Conservation (phyloP, 768 basidiomycete genomes). For the Pleurotus cornucopiae region DNA sequence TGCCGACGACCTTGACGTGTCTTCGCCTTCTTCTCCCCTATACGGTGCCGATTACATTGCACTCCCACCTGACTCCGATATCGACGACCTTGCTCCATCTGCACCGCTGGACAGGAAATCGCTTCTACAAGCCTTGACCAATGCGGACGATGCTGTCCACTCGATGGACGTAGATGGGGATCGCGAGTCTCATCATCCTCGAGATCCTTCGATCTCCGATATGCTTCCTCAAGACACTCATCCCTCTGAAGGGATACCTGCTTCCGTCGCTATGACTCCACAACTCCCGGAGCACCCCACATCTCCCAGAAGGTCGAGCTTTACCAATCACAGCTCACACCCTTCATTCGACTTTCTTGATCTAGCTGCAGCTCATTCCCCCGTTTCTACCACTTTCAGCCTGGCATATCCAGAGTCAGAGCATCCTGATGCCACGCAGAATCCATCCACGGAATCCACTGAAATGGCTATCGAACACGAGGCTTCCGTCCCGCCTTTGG, state of each 20-base stretch:
- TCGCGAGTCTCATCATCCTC: background rate
- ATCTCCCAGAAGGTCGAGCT: no score
- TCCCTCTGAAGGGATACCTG: background rate
- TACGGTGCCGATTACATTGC: slow-evolving; percentile 6
- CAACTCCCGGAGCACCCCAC: background rate
- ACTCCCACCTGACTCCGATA: background rate
- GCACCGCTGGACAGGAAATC: slow-evolving; percentile 12
- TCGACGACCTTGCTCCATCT: background rate
- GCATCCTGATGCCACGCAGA: no score
- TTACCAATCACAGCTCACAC: no score
- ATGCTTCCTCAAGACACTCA: background rate
- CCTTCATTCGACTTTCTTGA: no score
- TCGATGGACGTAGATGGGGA: slow-evolving; percentile 5
- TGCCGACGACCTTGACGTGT: slow-evolving; percentile 11
- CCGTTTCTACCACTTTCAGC: no score
- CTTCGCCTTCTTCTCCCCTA: slow-evolving; percentile 9
- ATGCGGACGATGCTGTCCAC: background rate
- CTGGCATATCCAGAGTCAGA: no score
- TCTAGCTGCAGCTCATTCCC: no score
- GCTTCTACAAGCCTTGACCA: slow-evolving; percentile 16
- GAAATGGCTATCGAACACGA: no score
- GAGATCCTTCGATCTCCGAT: background rate
- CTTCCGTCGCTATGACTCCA: background rate
- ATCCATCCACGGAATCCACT: no score
- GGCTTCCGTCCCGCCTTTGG: no score